These are phyloP conservation scores for Termitomyces sp. DNA, from an alignment of 768 basidiomycete species.

Conservation along the genomic window DNA sequence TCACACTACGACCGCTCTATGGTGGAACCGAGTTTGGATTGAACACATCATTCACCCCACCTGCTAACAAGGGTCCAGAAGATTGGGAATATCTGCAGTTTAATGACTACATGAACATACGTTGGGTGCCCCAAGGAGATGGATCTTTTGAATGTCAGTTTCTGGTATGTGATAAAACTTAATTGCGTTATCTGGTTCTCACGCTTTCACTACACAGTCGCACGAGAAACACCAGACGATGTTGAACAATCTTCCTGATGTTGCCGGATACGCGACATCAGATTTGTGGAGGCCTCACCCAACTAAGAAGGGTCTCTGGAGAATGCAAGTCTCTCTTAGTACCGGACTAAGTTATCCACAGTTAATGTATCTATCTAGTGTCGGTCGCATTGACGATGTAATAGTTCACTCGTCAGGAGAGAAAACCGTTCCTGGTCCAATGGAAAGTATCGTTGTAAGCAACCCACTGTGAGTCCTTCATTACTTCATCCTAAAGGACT, in stretches of 20 bases:
- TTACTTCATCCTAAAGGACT: too few relatives aligned
- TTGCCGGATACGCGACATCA: conserved; percentile 38
- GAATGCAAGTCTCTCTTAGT: not conserved
- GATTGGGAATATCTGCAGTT: conserved; percentile 14
- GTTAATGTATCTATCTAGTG: not conserved
- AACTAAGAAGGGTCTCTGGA: conserved; percentile 7
- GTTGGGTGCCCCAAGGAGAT: conserved; percentile 28
- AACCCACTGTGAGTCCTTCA: conserved; percentile 13
- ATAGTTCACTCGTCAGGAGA: conserved; percentile 23
- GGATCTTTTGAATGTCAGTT: conserved; percentile 31
- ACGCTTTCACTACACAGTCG: not conserved
- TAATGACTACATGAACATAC: conserved; percentile 13
- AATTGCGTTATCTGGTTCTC: not conserved
- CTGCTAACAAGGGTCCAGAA: conserved; percentile 16
- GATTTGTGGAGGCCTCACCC: conserved; percentile 44
- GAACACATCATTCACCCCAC: conserved; percentile 1
- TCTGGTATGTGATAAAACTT: conserved; percentile 20
- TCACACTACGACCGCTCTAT: conserved; percentile 7
- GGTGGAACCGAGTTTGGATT: conserved; percentile 16
- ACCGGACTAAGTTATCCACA: too few relatives aligned
- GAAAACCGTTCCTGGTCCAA: not conserved
- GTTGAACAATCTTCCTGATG: conserved; percentile 31
- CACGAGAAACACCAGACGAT: not conserved
- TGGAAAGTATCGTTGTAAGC: conserved; percentile 8
- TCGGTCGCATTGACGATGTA: conserved; percentile 13